Evolutionary conservation across 2,329 filamentous ascomycete species (phyloP), one percentile per base, ranked within the genome.

Genomic region (Penicillium sp.): DNA sequence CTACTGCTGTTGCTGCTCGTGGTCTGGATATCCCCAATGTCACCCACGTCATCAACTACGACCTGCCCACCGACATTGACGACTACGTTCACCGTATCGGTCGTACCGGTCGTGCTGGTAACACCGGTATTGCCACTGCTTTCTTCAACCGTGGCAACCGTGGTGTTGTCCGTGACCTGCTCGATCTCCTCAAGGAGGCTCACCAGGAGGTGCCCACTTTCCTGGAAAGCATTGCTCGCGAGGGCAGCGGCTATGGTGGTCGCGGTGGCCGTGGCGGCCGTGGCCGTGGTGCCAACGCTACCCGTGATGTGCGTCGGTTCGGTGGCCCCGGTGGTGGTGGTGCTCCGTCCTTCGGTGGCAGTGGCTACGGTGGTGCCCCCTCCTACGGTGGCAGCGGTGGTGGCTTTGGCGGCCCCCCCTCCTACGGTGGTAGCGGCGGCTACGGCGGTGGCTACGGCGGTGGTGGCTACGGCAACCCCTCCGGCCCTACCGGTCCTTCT

Each of bases 61-160:
- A 98, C 69, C 80, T 98, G n/a, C 93, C 93, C 34, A 96, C 90
- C 41, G 93, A 97, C 63, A 94, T 97, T 60, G 93, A 97, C 61
- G 93, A 97, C 71, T 98, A 98, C 58, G 93, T 98, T 43, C 93
- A 98, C 73, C 87, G 93, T 69, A 98, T 98, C 62, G 93, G 93
- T 84, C 93, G 93, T 91, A 98, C 93, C 53, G 93, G 93, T 65
- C 93, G 93, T 88, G 93, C 93, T 53, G 93, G 93, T 70, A 98
- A 98, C 78, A 97, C 91, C 60, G 93, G 93, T 84, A 84, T 95
- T 56, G 87, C 93, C 4, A 98, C 93, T 57, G 93, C 93, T 41
- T 98, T 98, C 80, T 97, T 98, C 84, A 98, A 98, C 81, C 91
- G 93, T 65, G 91, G 91, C 63, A 98, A 98, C 79, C 88, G 93